Base-by-base conservation (phyloP, 441 rosid genomes). In the Euphorbia corollata region DNA sequence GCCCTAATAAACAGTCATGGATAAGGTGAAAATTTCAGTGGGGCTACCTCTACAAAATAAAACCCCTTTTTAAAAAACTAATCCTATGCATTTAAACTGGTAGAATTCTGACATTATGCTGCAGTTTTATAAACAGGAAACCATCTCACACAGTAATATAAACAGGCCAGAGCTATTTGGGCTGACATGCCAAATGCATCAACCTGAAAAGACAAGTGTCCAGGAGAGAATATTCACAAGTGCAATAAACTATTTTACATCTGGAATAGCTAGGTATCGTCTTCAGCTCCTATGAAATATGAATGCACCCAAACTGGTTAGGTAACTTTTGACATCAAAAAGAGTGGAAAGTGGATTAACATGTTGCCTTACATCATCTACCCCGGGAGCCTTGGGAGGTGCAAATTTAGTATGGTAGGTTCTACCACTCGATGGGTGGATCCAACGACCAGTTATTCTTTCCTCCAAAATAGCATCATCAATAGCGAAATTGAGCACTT, bases 391-490 rank as follows among this genome's bases (percentile, higher is more conserved):
- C 85, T 87, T 89, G 51, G 97, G 87, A 83, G 99, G 99, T 18
- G 96, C 88, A 45, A 79, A 93, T 74, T 84, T 91, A 4, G 88
- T 81, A 71, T 91, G 97, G 66, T 91, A 93, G 68, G 90, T 84
- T 74, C 97, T 87, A 39, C 99, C 97, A 85, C 99, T 93, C 12
- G 88, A 75, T 74, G 96, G 96, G 74, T 93, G 99, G 66, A 89
- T 84, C 99, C 99, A 91, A 75, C 99, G 91, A 61, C 96, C 96
- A 19, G 96, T 91, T 27, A 93, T 86, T 80, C 99, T 84, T 78
- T 93, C 99, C 85, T 93, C 99, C 76, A 93, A 82, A 66, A 87
- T 82, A 5, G 86, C 81, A 84, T 93, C 99, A 80, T 93, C 88
- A 3, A 93, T 86, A 2, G 95, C 92, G 83, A 93, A 91, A 68